Evolutionary conservation across 2,329 filamentous ascomycete species (phyloP).

Genomic region (Trichophyton verrucosum): DNA sequence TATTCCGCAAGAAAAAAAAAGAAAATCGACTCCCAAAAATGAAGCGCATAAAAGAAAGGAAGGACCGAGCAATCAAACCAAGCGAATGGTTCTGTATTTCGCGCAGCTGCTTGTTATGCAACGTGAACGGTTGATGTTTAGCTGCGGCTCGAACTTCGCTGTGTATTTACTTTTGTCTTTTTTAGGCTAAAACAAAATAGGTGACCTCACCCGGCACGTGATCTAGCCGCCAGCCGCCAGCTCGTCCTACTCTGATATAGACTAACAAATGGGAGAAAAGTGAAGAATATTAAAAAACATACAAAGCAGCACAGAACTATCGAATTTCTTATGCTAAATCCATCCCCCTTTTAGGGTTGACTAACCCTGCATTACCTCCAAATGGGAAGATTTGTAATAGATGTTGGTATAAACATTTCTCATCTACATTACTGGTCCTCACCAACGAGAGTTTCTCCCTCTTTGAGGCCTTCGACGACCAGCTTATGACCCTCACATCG

Average conservation of each 20-base stretch:
- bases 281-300: neutral
- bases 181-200: slow-evolving; percentile 3
- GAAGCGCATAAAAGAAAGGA: neutral
- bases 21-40: neutral
- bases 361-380: neutral
- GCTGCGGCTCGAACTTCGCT: neutral
- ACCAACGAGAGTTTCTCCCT: slow-evolving; percentile 58
- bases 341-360: neutral
- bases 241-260: neutral
- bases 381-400: neutral
- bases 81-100: neutral
- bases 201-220: neutral
- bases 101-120: neutral
- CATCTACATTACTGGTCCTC: slow-evolving; percentile 43
- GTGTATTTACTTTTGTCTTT: slow-evolving; percentile 4
- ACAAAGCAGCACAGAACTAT: neutral
- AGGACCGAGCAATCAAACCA: neutral
- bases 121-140: neutral
- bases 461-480: slow-evolving; percentile 70
- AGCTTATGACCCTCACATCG: slow-evolving; percentile 72
- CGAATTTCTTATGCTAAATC: neutral
- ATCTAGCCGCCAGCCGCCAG: neutral
- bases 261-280: too few species aligned
- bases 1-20: neutral
- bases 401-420: neutral